A percentile compares a stretch with the other conserved stretches of the same genome.
Evolutionary conservation across 2,329 filamentous ascomycete species (phyloP).

Genomic region (Paecilomyces formosus): DNA sequence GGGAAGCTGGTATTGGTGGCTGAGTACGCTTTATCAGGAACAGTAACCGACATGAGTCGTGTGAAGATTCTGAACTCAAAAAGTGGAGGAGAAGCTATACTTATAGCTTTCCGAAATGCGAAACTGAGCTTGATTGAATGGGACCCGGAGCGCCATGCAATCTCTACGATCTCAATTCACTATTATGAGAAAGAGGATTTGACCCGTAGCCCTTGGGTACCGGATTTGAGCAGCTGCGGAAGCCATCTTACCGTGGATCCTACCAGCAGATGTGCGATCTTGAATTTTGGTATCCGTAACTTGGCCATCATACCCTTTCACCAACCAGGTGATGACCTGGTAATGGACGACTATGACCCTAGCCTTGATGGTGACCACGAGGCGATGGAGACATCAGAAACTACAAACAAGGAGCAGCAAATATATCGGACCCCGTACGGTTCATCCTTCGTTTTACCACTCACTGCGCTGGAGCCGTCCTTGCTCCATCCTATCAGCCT

Average conservation of each 20-base stretch:
- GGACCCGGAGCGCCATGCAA: conserved; percentile 71
- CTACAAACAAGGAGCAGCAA: conserved; percentile 29
- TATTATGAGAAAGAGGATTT: conserved; percentile 96
- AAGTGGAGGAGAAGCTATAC: conserved; percentile 73
- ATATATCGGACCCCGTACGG: conserved; percentile 62
- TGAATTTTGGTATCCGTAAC: conserved; percentile 84
- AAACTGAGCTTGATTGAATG: conserved; percentile 91
- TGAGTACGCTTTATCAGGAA: conserved; percentile 77
- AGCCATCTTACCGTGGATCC: conserved; percentile 85
- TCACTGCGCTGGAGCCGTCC: conserved; percentile 79
- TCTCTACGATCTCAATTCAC: conserved; percentile 89
- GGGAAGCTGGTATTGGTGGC: conserved; percentile 77
- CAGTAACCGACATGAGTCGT: conserved; percentile 72
- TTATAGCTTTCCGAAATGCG: conserved; percentile 81
- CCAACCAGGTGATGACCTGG: conserved; percentile 76
- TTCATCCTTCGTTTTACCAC: conserved; percentile 84
- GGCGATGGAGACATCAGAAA: conserved; percentile 17
- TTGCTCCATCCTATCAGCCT: conserved; percentile 86
- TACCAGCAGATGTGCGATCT: conserved; percentile 82
- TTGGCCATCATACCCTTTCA: conserved; percentile 91
- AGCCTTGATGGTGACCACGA: conserved; percentile 61
- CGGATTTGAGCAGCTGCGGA: conserved; percentile 64
- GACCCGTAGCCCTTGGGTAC: conserved; percentile 72
- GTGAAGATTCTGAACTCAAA: conserved; percentile 66
- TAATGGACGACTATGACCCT: conserved; percentile 85